Base-by-base conservation (phyloP, 495 filamentous ascomycete genomes). In the Viridothelium virens region DNA sequence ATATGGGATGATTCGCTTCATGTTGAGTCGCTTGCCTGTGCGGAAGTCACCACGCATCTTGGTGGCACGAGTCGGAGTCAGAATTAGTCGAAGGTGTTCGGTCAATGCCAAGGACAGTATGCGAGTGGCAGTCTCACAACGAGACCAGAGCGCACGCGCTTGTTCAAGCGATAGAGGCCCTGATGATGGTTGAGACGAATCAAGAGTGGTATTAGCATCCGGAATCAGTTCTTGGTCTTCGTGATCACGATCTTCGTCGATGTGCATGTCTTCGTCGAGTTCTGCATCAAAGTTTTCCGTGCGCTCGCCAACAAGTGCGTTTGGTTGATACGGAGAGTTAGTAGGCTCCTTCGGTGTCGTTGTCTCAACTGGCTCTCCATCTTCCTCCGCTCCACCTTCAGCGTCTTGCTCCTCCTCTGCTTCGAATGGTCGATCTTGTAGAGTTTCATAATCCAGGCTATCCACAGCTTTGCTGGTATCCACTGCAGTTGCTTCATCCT, bases 1-100 rank as follows among this genome's bases (percentile, higher is more conserved):
- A 79, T 97, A 99, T 0, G 95, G 93, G 70, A 99, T 97, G 77
- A 99, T 99, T 61, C 92, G 90, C 75, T 96, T 96, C 79, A 99
- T 95, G 77, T 97, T 97, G 70, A 99, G 90, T 1, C 95, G 89
- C 74, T 99, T 97, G 63, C 95, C 95, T 0, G 95, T 97, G 71
- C 93, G 90, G 83, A 94, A 97, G 74, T 96, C 91, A 67, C 95
- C 95, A 2, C 93, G 91, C 71, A 97, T 88, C 73, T 96, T 99
- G 56, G 95, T 96, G 25, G 95, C 93, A 56, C 92, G 86, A 0
- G 94, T 97, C 0, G 95, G 95, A 2, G 91, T 88, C 18, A 99
- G 87, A 73, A 99, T 97, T 37, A 99, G 86, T 39, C 93, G 91
- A 39, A 99, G 87, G 70, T 97, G 94, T 67, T 95, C 92, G 33